Evolutionary conservation across 208 protist species (phyloP).

Genomic region (Leishmania martiniquensis): DNA sequence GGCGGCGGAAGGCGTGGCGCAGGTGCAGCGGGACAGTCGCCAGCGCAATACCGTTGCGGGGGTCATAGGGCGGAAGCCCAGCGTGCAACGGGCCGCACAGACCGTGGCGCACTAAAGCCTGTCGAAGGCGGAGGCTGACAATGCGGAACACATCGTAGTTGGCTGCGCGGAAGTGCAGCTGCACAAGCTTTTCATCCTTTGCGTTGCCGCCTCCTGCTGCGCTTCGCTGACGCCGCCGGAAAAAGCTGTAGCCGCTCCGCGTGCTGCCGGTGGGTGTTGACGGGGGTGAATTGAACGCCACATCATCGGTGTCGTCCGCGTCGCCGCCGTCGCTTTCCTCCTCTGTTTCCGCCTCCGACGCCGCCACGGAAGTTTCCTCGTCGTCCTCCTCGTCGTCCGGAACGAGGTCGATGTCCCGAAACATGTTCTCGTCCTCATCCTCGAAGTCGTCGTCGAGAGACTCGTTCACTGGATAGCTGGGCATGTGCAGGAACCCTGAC

Average conservation of each 20-base stretch:
- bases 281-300: conserved; percentile 33
- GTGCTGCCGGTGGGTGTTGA: conserved; percentile 21
- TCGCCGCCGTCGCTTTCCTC: conserved; percentile 24
- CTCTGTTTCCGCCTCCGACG: conserved; percentile 16
- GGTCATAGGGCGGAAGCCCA: conserved; percentile 58
- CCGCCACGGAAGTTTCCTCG: conserved; percentile 24
- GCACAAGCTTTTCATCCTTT: conserved; percentile 25
- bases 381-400: conserved; percentile 36
- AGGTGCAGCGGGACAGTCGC: conserved; percentile 62
- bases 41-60: conserved; percentile 60
- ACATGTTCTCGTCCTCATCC: conserved; percentile 45
- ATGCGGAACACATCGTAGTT: conserved; percentile 52
- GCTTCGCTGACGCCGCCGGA: conserved; percentile 10
- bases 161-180: conserved; percentile 37
- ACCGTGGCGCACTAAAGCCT: conserved; percentile 46
- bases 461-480: conserved; percentile 33
- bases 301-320: conserved; percentile 21
- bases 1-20: conserved; percentile 40
- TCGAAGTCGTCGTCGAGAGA: conserved; percentile 44
- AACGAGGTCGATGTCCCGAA: conserved; percentile 44
- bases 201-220: neutral
- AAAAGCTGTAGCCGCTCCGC: conserved; percentile 31
- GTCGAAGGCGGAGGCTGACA: conserved; percentile 39
- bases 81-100: conserved; percentile 47
- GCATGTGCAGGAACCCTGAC: conserved; percentile 34